Evolutionary conservation across 352 stramenopile species (phyloP), one percentile per base, ranked within the genome.

Genomic region (Pythium plurisporium): DNA sequence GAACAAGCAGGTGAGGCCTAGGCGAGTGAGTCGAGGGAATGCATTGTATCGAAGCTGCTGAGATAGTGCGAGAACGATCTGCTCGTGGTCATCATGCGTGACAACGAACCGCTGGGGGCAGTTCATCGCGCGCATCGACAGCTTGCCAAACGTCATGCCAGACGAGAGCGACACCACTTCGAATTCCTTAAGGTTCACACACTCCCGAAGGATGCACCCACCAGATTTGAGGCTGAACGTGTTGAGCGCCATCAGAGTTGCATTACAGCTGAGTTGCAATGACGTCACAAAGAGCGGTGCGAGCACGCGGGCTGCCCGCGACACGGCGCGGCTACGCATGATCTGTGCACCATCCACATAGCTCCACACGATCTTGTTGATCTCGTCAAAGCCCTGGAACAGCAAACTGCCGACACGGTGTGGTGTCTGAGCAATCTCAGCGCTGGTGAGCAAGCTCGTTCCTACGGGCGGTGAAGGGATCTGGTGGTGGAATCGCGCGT

Each of bases 101-200:
- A 94, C 84, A 2, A 91, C 84, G 30, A 94, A 94, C 34, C 84
- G 81, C 67, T 94, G 84, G 48, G 84, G 82, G 30, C 84, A 94
- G 60, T 94, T 83, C 19, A 74, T 85, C 9, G 84, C 84, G 50
- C 79, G 82, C 84, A 94, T 94, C 54, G 84, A 94, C 2, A 87
- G 62, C 60, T 90, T 87, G 23, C 84, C 81, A 47, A 94, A 94
- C 8, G 70, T 84, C 65, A 94, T 89, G 20, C 84, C 84, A 11
- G 84, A 82, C 8, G 84, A 87, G 31, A 94, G 65, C 54, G 84
- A 88, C 43, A 91, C 76, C 53, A 94, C 82, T 46, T 94, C 81
- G 33, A 94, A 66, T 19, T 86, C 69, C 29, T 70, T 67, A 7
- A 94, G 70, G 56, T 88, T 72, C 19, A 82, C 67, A 38, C 84